Base-by-base conservation (phyloP, 2,329 filamentous ascomycete genomes). In the Xenoacremonium recifei region DNA sequence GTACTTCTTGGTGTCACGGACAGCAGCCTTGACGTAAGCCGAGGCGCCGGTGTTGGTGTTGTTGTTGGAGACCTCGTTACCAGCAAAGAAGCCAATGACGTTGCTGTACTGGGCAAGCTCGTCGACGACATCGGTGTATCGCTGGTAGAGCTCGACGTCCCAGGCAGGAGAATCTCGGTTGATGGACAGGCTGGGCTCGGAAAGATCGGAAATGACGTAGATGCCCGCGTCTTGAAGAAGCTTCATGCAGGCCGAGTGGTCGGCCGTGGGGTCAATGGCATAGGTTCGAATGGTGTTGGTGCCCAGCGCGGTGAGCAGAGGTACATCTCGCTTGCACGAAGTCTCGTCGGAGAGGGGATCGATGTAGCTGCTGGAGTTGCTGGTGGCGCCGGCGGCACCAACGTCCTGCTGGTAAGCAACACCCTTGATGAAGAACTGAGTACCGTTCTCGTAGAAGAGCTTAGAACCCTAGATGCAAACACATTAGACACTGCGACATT, bases 231-330 rank as follows among this genome's bases (percentile, higher is more conserved):
- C 81, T 43, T 86, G 77, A 37, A 99, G 80, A 52, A 89, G 66
- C 54, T 77, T 73, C 91, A 99, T 96, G 74, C 93, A 97, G 38
- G 75, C 77, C 40, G 77, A 75, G 73, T 99, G 93, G 70, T 95
- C 76, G 54, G 76, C 67, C 13, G 75, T 80, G 18, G 92, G 88
- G 71, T 97, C 80, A 59, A 97, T 82, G 58, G 92, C 90, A 67
- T 99, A 99, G 42, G 93, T 91, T 68, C 93, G 92, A 67, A 99
- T 92, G 58, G 84, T 83, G 73, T 99, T 99, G 69, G 90, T 96
- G 50, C 82, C 77, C 48, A 96, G 79, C 66, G 89, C 73, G 63
- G 79, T 65, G 54, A 99, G 77, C 58, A 87, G 80, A 35, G 89
- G 89, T 36, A 99, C 80, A 64, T 99, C 93, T 58, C 92, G 88